Conservation (phyloP, 768 basidiomycete genomes). For the Hypholoma fasciculare region DNA sequence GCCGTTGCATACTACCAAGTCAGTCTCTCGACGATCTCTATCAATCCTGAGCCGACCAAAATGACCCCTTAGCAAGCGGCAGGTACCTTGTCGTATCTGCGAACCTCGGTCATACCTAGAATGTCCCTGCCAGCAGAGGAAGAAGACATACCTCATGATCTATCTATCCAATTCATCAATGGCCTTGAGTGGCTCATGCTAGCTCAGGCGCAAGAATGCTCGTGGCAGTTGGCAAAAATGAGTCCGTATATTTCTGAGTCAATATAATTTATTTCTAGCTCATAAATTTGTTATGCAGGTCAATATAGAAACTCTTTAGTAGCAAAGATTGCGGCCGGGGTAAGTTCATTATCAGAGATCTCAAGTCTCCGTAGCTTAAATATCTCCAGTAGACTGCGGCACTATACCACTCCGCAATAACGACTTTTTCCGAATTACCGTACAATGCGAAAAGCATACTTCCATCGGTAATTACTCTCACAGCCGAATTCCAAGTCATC, state of each 20-base stretch:
- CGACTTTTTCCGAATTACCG: constrained; percentile 41
- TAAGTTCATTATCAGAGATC: constrained; percentile 22
- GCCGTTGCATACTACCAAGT: constrained; percentile 76
- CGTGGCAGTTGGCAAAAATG: constrained; percentile 89
- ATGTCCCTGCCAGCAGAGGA: constrained; percentile 45
- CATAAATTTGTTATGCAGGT: constrained; percentile 28
- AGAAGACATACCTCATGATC: constrained; percentile 64
- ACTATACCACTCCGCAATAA: constrained; percentile 57
- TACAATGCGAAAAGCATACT: constrained; percentile 47
- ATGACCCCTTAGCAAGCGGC: constrained; percentile 55
- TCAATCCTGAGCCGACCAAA: constrained; percentile 4
- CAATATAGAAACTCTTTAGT: constrained; percentile 81
- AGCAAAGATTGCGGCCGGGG: constrained; percentile 79
- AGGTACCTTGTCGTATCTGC: constrained; percentile 67
- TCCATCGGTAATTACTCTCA: constrained; percentile 46
- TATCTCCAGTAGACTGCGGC: constrained; percentile 48
- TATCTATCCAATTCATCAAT: constrained; percentile 59
- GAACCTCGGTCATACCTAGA: constrained; percentile 51
- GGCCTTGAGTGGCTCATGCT: constrained; percentile 78
- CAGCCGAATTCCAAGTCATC: background rate
- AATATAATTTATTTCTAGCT: background rate
- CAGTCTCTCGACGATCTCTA: constrained; percentile 35
- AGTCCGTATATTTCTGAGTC: constrained; percentile 44
- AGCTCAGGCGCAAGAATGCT: constrained; percentile 96
- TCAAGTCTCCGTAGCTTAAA: constrained; percentile 6